These are phyloP conservation scores for Ilyonectria sp. DNA, from an alignment of 2,329 filamentous ascomycete genomes.

Conservation along the genomic window DNA sequence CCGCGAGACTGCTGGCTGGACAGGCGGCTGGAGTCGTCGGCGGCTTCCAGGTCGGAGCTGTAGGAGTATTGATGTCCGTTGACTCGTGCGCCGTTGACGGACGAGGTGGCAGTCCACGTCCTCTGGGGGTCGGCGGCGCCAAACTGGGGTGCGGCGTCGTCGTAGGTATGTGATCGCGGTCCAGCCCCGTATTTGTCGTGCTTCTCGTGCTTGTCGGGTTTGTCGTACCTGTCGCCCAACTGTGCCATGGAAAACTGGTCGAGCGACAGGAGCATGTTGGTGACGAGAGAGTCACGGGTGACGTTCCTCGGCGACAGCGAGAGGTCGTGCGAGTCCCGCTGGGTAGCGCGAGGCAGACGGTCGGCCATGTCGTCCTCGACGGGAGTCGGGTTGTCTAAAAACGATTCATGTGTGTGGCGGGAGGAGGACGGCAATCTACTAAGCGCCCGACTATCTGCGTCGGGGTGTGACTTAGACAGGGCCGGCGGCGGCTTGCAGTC, in stretches of 20 bases:
- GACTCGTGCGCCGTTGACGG: slow-evolving; percentile 43
- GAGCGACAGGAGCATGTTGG: slow-evolving; percentile 95
- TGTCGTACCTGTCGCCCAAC: slow-evolving; percentile 36
- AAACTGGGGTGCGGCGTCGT: slow-evolving; percentile 46
- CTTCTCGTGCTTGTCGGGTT: background rate
- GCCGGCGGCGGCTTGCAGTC: slow-evolving; percentile 36
- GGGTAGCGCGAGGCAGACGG: slow-evolving; percentile 46
- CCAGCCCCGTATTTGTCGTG: slow-evolving; percentile 41
- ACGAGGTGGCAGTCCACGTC: slow-evolving; percentile 49
- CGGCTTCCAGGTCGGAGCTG: slow-evolving; percentile 73
- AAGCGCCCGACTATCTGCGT: slow-evolving; percentile 46
- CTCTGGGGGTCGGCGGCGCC: slow-evolving; percentile 52
- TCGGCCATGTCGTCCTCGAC: slow-evolving; percentile 50
- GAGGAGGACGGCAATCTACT: slow-evolving; percentile 41
- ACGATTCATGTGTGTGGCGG: slow-evolving; percentile 47
- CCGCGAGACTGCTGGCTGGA: slow-evolving; percentile 66
- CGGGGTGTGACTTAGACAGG: slow-evolving; percentile 43
- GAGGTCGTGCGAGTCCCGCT: slow-evolving; percentile 85
- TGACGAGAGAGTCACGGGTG: slow-evolving; percentile 91
- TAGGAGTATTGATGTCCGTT: slow-evolving; percentile 65
- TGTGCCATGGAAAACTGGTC: slow-evolving; percentile 81
- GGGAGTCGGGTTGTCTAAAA: slow-evolving; percentile 50
- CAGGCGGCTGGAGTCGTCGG: slow-evolving; percentile 68
- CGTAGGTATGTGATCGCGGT: slow-evolving; percentile 47
- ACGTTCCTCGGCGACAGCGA: slow-evolving; percentile 83